Base-by-base conservation (phyloP, 2,329 filamentous ascomycete species). In the Penicillium sp. region DNA sequence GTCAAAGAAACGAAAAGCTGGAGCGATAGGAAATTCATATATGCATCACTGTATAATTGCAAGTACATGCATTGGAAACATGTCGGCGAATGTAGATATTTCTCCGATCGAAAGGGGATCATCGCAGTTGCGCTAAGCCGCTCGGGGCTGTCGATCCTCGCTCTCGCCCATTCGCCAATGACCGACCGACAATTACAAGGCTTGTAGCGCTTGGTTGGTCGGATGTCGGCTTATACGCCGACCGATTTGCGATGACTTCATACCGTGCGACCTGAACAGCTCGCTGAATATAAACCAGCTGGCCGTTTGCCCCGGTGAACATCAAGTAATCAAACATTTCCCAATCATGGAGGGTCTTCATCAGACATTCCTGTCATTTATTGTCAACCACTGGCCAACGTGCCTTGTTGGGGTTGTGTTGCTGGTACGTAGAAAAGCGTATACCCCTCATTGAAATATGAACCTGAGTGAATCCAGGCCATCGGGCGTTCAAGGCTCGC, bases 401-500 rank as follows among this genome's bases (percentile, higher is more conserved):
- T 40, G 34, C 14, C 18, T 52, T 8, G 4, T 52, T 32, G 49
- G 49, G 14, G 43, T 10, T 21, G 10, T n/a, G 2, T 5, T 36
- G 11, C 21, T 60, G 13, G 56, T 58, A 40, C 24, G 24, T 27
- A 27, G 24, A 27, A n/a, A 47, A 13, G 27, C 11, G 14, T 6
- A 27, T 29, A 11, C 34, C 21, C 14, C 4, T 38, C 29, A 24
- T 16, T 10, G 2, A 2, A 18, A 10, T 43, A 14, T 34, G 13
- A 11, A 31, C 13, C n/a, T 7, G 32, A 36, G 2, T 42, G 18
- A 39, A 49, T 8, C 2, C 38, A 64, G 60, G 42, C 24, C 16
- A 16, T 44, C 14, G 14, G 61, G 2, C 59, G 60, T 40, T 48
- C 42, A 27, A 44, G 56, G 21, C 36, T 61, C 16, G 49, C 45